Base-by-base conservation (phyloP, 148 eudicot genomes). In the Spergularia marina region DNA sequence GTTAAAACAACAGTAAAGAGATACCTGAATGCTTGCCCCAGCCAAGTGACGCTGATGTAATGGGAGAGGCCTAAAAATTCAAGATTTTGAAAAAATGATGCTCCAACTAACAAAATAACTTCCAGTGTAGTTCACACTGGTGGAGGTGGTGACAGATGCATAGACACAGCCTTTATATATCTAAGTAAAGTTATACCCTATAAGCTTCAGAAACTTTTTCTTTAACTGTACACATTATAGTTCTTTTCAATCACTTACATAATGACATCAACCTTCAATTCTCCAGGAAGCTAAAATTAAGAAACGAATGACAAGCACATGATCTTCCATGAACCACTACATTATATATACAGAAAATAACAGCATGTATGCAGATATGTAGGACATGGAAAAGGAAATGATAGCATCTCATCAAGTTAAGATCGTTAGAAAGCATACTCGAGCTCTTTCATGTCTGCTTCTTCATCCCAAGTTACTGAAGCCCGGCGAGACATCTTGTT, bases 391-490 rank as follows among this genome's bases (percentile, higher is more conserved):
- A 5, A 68, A 68, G 47, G 25, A 68, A 68, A 68, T 68, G 72
- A 69, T 69, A 68, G 57, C 58, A 69, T 69, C 57, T 51, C 59
- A 70, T 53, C 47, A 23, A 53, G 73, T 7, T 30, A 53, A 51
- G 49, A 57, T 67, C 60, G 53, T 20, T n/a, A 66, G 49, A n/a
- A 81, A 25, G 74, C 90, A 85, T 91, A 96, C 98, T 92, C 99
- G 12, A 96, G 98, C 77, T 93, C 88, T 87, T 85, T 91, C 82
- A 96, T 91, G 84, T 96, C 98, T 66, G 90, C 74, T 71, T 96
- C 99, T 81, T 96, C 99, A 74, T 96, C 97, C 99, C 99, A 96
- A 79, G 86, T 76, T 69, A 97, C 77, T 57, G 98, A 92, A 70
- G 86, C 84, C 53, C 98, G 94, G 34, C 98, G 94, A 82, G 98